phyloP scores from a whole-genome alignment of 106 monocot genomes.

The Phalaenopsis equestris region DNA sequence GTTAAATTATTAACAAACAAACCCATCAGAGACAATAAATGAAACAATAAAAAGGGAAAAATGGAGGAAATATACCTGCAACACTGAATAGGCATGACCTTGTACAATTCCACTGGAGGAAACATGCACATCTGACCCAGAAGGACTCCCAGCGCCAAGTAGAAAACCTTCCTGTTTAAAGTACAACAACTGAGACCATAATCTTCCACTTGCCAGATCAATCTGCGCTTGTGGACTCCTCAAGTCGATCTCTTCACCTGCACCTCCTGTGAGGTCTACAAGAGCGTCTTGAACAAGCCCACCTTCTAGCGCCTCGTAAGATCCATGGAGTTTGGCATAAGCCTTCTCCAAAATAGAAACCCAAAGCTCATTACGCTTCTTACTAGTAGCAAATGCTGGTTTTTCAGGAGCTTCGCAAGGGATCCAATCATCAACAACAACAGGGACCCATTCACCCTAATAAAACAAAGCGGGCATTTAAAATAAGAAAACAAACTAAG shows the following conservation, averaged over 20 bases:
- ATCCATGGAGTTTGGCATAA: constrained; percentile 97
- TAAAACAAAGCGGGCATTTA: constrained; percentile 2
- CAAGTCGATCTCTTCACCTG: constrained; percentile 99
- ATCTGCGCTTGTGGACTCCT: constrained; percentile 89
- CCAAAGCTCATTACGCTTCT: constrained; percentile 90
- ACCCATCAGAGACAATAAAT: neutral
- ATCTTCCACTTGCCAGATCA: constrained; percentile 92
- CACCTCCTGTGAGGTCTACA: constrained; percentile 95
- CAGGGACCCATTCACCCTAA: constrained; percentile 98
- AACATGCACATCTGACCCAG: constrained; percentile 89
- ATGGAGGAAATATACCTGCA: constrained; percentile 45
- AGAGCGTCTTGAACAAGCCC: constrained; percentile 99
- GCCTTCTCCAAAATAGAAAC: constrained; percentile 97
- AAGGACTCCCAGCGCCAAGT: constrained; percentile 96
- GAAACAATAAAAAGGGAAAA: neutral
- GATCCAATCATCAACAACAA: constrained; percentile 98
- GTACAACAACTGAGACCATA: constrained; percentile 92
- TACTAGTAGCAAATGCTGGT: constrained; percentile 97
- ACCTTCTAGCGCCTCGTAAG: constrained; percentile 95
- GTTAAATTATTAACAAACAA: neutral
- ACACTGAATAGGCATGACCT: constrained; percentile 94
- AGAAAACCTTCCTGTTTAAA: constrained; percentile 94
- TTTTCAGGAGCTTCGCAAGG: constrained; percentile 90
- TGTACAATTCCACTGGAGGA: constrained; percentile 98
- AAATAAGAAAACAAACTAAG: neutral